Conservation (phyloP, 2,329 filamentous ascomycete genomes). For the Colletotrichum tabaci region DNA sequence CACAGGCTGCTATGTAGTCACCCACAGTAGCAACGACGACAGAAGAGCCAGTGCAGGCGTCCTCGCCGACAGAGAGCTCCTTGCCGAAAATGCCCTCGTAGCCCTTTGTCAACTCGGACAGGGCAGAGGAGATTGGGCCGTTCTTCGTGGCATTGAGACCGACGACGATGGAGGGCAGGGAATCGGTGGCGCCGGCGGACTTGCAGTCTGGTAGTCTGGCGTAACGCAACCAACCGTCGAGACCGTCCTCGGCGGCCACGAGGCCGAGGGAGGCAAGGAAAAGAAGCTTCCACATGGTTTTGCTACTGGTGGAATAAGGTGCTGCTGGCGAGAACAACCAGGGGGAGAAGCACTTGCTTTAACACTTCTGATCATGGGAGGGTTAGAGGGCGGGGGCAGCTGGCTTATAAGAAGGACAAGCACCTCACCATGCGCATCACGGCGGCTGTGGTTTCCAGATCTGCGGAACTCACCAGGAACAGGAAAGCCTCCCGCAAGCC, state of each 20-base stretch:
- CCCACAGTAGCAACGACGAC: slow-evolving; percentile 46
- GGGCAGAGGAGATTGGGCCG: slow-evolving; percentile 73
- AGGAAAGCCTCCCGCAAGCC: slow-evolving; percentile 12
- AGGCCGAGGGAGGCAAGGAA: slow-evolving; percentile 52
- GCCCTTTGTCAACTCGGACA: slow-evolving; percentile 70
- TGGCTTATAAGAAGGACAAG: slow-evolving; percentile 22
- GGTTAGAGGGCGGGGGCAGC: slow-evolving; percentile 3
- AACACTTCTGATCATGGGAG: background rate
- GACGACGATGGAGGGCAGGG: slow-evolving; percentile 64
- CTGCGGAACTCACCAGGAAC: slow-evolving; percentile 21
- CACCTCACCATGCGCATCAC: background rate
- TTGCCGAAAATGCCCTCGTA: slow-evolving; percentile 71
- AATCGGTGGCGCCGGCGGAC: slow-evolving; percentile 51
- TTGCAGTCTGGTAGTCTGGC: slow-evolving; percentile 60
- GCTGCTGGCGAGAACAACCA: slow-evolving; percentile 17
- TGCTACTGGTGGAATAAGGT: slow-evolving; percentile 9
- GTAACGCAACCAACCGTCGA: slow-evolving; percentile 76
- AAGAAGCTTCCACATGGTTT: slow-evolving; percentile 48
- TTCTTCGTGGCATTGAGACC: slow-evolving; percentile 67
- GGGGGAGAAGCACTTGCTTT: slow-evolving; percentile 31
- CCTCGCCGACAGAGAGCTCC: slow-evolving; percentile 52
- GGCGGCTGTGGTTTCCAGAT: slow-evolving; percentile 18
- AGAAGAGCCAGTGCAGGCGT: slow-evolving; percentile 25
- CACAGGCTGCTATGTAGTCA: slow-evolving; percentile 51
- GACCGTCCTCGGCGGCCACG: slow-evolving; percentile 70